A percentile compares a stretch with the other conserved stretches of the same genome.
Evolutionary conservation across 2,329 filamentous ascomycete genomes (phyloP).

Genomic region (Colletotrichum salicis): DNA sequence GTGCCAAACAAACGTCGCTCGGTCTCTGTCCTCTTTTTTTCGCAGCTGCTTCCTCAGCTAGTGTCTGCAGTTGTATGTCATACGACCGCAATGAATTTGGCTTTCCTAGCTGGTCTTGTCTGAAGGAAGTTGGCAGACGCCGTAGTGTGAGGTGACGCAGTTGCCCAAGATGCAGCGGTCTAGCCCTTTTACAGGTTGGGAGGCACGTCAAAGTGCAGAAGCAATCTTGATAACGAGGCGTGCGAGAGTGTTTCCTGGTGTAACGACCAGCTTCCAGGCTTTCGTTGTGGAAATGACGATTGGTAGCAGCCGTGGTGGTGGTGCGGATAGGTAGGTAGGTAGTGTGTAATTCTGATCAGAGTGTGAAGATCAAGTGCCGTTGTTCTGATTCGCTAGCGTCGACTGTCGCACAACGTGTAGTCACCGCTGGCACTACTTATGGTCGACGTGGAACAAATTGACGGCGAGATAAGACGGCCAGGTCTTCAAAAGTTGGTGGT

Average conservation of each 20-base stretch:
- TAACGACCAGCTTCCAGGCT: slow-evolving; percentile 8
- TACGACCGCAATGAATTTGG: slow-evolving; percentile 1
- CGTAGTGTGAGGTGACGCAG: slow-evolving; percentile 4
- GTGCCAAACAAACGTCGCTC: not conserved
- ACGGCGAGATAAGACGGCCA: not conserved
- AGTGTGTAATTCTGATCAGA: not conserved
- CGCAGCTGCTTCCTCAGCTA: not conserved
- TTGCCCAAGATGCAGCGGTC: not conserved
- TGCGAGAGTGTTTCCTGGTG: too few relatives aligned
- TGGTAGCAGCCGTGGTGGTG: not conserved
- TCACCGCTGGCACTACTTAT: not conserved
- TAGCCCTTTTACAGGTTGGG: not conserved
- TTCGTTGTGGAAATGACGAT: not conserved
- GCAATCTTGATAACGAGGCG: slow-evolving; percentile 1
- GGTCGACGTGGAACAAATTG: not conserved
- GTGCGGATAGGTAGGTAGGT: not conserved
- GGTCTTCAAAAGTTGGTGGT: not conserved
- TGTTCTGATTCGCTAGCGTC: not conserved
- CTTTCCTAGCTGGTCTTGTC: not conserved
- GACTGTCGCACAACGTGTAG: not conserved
- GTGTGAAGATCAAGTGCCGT: not conserved
- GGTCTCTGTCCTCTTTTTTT: not conserved
- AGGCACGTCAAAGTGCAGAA: slow-evolving; percentile 21
- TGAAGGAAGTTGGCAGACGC: slow-evolving; percentile 13
- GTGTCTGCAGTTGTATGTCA: slow-evolving; percentile 18